Conservation (phyloP, 2,329 filamentous ascomycete species). For the Aureobasidium sp. region DNA sequence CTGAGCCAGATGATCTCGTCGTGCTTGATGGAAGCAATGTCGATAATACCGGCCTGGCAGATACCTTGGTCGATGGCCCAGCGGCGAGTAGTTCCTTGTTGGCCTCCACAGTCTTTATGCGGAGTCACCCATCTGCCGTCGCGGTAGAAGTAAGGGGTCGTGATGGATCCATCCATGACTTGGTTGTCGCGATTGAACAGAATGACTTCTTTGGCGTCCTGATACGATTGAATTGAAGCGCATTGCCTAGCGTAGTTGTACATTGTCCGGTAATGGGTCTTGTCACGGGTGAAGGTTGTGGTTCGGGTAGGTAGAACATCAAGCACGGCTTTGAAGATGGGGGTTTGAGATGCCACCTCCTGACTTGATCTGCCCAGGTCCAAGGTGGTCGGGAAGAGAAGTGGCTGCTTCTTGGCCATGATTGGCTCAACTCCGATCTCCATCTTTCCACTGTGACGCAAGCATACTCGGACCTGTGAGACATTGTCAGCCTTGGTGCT, state of each 20-base stretch:
- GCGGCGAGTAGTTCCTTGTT: slow-evolving; percentile 70
- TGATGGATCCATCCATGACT: slow-evolving; percentile 79
- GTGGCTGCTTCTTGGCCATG: slow-evolving; percentile 37
- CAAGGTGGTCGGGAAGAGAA: slow-evolving; percentile 50
- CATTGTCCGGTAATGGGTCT: slow-evolving; percentile 66
- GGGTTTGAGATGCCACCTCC: slow-evolving; percentile 21
- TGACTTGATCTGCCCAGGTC: slow-evolving; percentile 30
- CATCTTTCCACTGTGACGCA: slow-evolving; percentile 36
- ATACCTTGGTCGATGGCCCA: slow-evolving; percentile 69
- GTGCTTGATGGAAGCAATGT: slow-evolving; percentile 51
- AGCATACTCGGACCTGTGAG: slow-evolving; percentile 46
- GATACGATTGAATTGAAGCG: slow-evolving; percentile 42
- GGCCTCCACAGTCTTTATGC: slow-evolving; percentile 59
- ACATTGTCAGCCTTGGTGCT: slow-evolving; percentile 2
- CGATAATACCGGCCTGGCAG: slow-evolving; percentile 57
- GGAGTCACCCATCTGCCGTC: slow-evolving; percentile 72
- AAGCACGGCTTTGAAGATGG: slow-evolving; percentile 36
- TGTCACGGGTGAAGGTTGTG: slow-evolving; percentile 69
- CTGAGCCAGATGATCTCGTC: slow-evolving; percentile 83
- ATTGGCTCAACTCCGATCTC: slow-evolving; percentile 33
- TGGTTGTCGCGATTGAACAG: slow-evolving; percentile 57
- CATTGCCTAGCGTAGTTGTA: slow-evolving; percentile 65
- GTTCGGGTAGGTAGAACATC: slow-evolving; percentile 45
- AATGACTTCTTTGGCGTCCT: slow-evolving; percentile 61
- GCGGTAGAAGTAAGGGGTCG: slow-evolving; percentile 74